These are phyloP conservation scores for Emericellopsis atlantica DNA, from an alignment of 2,329 filamentous ascomycete genomes.

Conservation along the genomic window DNA sequence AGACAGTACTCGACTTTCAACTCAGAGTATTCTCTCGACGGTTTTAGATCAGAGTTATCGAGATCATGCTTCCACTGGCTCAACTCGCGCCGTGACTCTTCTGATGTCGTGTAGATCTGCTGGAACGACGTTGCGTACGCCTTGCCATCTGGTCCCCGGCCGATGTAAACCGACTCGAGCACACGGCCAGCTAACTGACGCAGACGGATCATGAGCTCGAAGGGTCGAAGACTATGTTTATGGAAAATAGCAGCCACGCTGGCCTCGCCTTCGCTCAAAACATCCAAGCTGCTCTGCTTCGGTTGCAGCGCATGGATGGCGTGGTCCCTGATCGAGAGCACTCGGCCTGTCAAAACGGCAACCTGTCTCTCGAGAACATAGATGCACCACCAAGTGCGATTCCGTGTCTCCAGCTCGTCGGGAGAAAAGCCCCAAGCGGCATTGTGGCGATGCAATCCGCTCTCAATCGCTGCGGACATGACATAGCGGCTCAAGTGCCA, in stretches of 20 bases:
- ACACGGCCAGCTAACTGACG: conserved; percentile 9
- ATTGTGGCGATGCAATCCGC: conserved; percentile 10
- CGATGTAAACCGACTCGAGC: conserved; percentile 12
- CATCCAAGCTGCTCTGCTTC: conserved; percentile 4
- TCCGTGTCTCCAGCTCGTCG: conserved; percentile 10
- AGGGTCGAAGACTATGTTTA: conserved; percentile 5
- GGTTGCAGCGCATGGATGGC: conserved; percentile 9
- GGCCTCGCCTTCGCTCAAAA: conserved; percentile 4
- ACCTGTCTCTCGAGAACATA: conserved; percentile 11
- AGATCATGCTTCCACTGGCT: conserved; percentile 9
- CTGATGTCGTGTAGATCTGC: conserved; percentile 8
- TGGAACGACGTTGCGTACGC: conserved; percentile 9
- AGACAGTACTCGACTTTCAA: conserved; percentile 11
- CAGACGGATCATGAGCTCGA: conserved; percentile 6
- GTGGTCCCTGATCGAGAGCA: conserved; percentile 10
- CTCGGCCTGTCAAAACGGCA: conserved; percentile 10
- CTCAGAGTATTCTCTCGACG: conserved; percentile 10
- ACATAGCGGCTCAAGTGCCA: conserved; percentile 12
- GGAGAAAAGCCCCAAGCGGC: conserved; percentile 6
- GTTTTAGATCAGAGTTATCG: conserved; percentile 6
- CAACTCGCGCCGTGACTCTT: conserved; percentile 6
- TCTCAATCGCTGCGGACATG: conserved; percentile 12
- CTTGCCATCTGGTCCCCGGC: conserved; percentile 8
- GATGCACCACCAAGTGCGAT: conserved; percentile 11
- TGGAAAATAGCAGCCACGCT: conserved; percentile 5